A percentile compares a stretch with the other conserved stretches of the same genome.
Conservation (phyloP, 345 rosid species). For the Sonneratia alba region DNA sequence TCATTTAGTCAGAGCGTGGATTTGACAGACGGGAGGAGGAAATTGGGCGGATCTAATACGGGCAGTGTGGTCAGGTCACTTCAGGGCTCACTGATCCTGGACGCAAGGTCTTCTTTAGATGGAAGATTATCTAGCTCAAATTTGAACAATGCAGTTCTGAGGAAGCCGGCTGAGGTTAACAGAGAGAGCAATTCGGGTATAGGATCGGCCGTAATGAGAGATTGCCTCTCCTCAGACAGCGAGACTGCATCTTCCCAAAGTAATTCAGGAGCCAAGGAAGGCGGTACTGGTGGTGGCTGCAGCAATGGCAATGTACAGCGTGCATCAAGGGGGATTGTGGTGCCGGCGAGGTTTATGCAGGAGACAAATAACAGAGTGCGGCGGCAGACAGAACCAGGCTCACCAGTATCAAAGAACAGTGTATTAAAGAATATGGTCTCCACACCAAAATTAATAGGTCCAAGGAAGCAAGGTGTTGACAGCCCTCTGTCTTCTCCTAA, state of each 20-base stretch:
- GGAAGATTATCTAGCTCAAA: constrained; percentile 40
- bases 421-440: constrained; percentile 24
- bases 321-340: constrained; percentile 29
- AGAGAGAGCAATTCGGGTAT: constrained; percentile 5
- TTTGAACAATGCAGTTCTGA: constrained; percentile 31
- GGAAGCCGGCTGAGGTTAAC: constrained; percentile 18
- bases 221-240: constrained; percentile 53
- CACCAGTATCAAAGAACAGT: constrained; percentile 27
- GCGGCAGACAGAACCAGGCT: constrained; percentile 34
- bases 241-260: constrained; percentile 84
- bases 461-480: constrained; percentile 41
- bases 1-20: constrained; percentile 60
- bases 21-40: constrained; percentile 39
- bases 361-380: constrained; percentile 38
- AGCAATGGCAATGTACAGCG: constrained; percentile 14
- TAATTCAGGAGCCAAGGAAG: constrained; percentile 28
- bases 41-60: constrained; percentile 35
- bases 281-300: not conserved
- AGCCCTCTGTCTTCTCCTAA: constrained; percentile 49
- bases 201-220: constrained; percentile 29
- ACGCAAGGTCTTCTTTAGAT: constrained; percentile 40
- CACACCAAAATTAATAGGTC: constrained; percentile 28
- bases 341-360: constrained; percentile 51
- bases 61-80: constrained; percentile 49
- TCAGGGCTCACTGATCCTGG: constrained; percentile 49